Conservation (phyloP, 345 rosid species). For the Noccaea bulbosa region DNA sequence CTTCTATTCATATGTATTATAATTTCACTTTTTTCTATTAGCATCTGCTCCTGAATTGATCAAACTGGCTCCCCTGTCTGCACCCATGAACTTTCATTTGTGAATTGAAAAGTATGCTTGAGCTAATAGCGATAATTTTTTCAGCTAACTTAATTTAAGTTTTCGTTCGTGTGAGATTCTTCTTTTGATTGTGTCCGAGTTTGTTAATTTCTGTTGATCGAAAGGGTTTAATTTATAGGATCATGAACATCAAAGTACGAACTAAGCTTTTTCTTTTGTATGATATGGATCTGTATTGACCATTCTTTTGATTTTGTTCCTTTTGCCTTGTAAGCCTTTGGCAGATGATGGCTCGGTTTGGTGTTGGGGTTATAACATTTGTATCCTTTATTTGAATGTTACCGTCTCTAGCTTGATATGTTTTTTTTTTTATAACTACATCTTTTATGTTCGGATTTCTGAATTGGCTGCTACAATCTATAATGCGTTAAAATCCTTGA, state of each 20-base stretch:
- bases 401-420: constrained; percentile 9
- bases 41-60: background rate
- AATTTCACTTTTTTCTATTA: background rate
- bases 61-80: background rate
- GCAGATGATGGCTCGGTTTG: constrained; percentile 95
- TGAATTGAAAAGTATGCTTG: background rate
- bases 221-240: background rate
- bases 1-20: constrained; percentile 6
- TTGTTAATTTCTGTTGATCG: background rate
- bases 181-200: background rate
- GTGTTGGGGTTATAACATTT: constrained; percentile 91
- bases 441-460: constrained; percentile 18
- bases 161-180: background rate
- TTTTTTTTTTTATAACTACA: background rate
- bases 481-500: constrained; percentile 55
- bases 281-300: constrained; percentile 27
- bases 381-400: constrained; percentile 63
- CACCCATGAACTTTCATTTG: background rate
- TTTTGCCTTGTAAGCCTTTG: constrained; percentile 43
- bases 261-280: constrained; percentile 5
- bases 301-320: constrained; percentile 28
- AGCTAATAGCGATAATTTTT: background rate
- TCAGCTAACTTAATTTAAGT: background rate
- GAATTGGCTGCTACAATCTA: constrained; percentile 12
- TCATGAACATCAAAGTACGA: background rate